phyloP scores from a whole-genome alignment of 2,329 filamentous ascomycete genomes.

The Geoglossum cookeanum region DNA sequence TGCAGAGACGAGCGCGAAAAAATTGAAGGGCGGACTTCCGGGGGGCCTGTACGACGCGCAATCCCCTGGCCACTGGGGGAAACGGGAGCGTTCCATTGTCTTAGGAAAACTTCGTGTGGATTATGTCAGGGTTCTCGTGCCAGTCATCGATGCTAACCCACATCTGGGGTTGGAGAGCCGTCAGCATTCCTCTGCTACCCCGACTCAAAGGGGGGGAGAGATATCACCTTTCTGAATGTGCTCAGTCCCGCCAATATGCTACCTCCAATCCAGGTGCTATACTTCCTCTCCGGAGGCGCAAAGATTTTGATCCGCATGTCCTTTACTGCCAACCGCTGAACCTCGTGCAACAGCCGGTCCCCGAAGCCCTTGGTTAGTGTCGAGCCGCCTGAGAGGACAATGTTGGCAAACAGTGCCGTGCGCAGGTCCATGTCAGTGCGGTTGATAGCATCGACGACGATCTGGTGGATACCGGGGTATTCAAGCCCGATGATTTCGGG shows the following conservation, averaged over 20 bases:
- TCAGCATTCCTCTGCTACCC: background rate
- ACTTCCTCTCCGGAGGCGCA: slow-evolving; percentile 90
- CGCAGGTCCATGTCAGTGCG: slow-evolving; percentile 89
- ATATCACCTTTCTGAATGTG: slow-evolving; percentile 85
- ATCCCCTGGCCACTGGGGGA: background rate
- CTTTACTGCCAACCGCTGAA: slow-evolving; percentile 85
- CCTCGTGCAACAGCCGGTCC: slow-evolving; percentile 75
- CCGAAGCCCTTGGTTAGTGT: slow-evolving; percentile 95
- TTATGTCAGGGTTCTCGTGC: slow-evolving; percentile 98
- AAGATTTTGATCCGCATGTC: slow-evolving; percentile 99
- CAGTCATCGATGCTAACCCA: slow-evolving; percentile 99
- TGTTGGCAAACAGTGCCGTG: slow-evolving; percentile 87
- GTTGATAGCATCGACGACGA: slow-evolving; percentile 89
- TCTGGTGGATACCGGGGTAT: slow-evolving; percentile 93
- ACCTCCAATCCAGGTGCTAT: slow-evolving; percentile 97
- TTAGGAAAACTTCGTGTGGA: slow-evolving; percentile 91
- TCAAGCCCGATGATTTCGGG: slow-evolving; percentile 93
- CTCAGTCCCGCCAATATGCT: slow-evolving; percentile 92
- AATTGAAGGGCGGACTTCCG: background rate
- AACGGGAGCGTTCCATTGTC: background rate
- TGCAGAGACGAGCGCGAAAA: background rate
- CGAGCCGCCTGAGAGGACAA: slow-evolving; percentile 88
- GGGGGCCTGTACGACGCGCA: no score
- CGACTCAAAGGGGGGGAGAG: background rate
- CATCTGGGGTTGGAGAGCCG: slow-evolving; percentile 50